Conservation (phyloP, 176 grass and related monocot genomes). For the Carex kokanica region DNA sequence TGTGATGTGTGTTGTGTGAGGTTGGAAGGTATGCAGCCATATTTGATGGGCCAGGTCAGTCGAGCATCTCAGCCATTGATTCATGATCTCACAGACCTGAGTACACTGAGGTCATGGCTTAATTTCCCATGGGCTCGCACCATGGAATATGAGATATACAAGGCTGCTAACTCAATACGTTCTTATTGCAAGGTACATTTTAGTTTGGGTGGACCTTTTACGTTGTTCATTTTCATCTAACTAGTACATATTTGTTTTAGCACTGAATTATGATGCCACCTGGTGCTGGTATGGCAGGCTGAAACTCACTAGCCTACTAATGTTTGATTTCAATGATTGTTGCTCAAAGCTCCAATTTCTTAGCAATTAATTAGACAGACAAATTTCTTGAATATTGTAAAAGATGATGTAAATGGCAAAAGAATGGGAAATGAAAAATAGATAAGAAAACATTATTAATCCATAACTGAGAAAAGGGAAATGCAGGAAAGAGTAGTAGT, state of each 20-base stretch:
- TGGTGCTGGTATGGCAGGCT: background rate
- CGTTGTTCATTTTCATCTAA: background rate
- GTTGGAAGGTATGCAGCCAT: conserved; percentile 58
- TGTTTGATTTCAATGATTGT: background rate
- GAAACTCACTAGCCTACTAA: background rate
- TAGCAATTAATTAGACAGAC: background rate
- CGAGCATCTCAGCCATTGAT: conserved; percentile 58
- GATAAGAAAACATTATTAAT: background rate
- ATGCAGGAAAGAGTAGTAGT: background rate
- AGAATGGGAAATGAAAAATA: background rate
- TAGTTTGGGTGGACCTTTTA: conserved; percentile 14
- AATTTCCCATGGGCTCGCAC: conserved; percentile 66
- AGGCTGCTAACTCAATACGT: conserved; percentile 73
- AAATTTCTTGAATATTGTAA: conserved; percentile 14
- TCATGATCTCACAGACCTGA: conserved; percentile 78
- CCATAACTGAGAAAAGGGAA: background rate
- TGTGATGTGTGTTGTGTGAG: conserved; percentile 85
- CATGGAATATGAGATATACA: conserved; percentile 98
- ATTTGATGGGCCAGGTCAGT: conserved; percentile 68
- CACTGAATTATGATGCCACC: background rate
- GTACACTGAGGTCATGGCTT: conserved; percentile 75
- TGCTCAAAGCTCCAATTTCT: background rate
- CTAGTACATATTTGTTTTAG: background rate
- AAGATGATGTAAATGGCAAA: background rate
- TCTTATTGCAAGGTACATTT: conserved; percentile 68